phyloP scores from a whole-genome alignment of 306 rosid genomes.

The Prunus fruticosa region DNA sequence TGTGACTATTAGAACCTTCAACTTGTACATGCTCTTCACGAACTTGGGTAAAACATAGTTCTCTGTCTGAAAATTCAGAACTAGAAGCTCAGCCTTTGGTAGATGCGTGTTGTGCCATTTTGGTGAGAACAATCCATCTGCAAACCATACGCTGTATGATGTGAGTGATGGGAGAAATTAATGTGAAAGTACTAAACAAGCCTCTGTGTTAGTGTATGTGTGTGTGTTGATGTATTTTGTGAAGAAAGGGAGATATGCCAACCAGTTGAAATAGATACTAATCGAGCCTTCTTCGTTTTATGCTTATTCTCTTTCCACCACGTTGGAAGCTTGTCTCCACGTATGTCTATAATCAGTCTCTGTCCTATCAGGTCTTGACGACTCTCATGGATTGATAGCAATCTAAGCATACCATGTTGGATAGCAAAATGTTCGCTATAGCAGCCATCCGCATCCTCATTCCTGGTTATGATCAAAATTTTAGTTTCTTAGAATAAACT shows the following conservation, averaged over 20 bases:
- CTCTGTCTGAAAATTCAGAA: no score
- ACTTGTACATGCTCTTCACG: constrained; percentile 39
- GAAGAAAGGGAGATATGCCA: constrained; percentile 1
- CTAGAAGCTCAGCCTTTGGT: constrained; percentile 49
- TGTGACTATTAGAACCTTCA: constrained; percentile 52
- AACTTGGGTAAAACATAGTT: constrained; percentile 44
- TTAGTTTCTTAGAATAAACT: constrained; percentile 4
- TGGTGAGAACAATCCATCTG: constrained; percentile 51
- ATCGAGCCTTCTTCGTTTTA: constrained; percentile 33
- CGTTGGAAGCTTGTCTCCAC: constrained; percentile 36
- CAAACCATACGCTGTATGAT: constrained; percentile 19
- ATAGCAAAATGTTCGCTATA: constrained; percentile 52
- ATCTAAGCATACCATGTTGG: constrained; percentile 60
- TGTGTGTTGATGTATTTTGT: neutral
- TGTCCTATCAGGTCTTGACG: constrained; percentile 21
- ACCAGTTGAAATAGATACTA: constrained; percentile 67
- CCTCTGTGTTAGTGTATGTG: no score
- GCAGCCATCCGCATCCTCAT: constrained; percentile 36
- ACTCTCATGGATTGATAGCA: constrained; percentile 37
- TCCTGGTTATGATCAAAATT: constrained; percentile 34
- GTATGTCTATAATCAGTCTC: constrained; percentile 43
- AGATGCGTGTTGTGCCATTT: constrained; percentile 50
- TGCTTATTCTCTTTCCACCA: constrained; percentile 47
- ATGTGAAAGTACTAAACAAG: neutral
- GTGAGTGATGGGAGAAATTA: neutral